These are phyloP conservation scores for Chenopodium formosanum DNA, from an alignment of 148 eudicot genomes.

Conservation along the genomic window DNA sequence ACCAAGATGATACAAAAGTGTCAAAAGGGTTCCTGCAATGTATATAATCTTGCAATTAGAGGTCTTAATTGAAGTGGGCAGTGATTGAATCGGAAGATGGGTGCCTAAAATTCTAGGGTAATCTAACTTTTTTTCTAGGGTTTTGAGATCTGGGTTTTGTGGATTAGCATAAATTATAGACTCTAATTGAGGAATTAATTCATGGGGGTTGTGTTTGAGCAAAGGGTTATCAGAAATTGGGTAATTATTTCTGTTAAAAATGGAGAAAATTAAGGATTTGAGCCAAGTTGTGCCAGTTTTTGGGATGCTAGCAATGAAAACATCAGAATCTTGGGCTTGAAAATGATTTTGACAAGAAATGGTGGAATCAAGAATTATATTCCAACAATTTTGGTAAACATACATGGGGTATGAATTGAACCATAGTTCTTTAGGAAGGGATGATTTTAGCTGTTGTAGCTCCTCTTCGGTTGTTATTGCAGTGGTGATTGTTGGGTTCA, in stretches of 20 bases:
- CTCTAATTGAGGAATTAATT: slow-evolving; percentile 33
- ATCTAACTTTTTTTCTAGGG: background rate
- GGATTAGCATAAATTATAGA: slow-evolving; percentile 28
- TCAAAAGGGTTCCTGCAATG: slow-evolving; percentile 36
- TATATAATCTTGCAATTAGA: slow-evolving; percentile 34
- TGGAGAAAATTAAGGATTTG: slow-evolving; percentile 28
- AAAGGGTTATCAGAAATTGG: slow-evolving; percentile 20
- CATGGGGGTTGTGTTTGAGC: slow-evolving; percentile 38
- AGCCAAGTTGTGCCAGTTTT: slow-evolving; percentile 40
- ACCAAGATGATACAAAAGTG: slow-evolving; percentile 37
- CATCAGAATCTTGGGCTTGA: slow-evolving; percentile 25
- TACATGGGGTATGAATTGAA: slow-evolving; percentile 34
- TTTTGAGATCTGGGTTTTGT: slow-evolving; percentile 6
- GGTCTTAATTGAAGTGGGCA: slow-evolving; percentile 40
- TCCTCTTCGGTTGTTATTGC: slow-evolving; percentile 6
- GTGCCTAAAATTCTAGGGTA: slow-evolving; percentile 40
- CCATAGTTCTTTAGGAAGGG: slow-evolving; percentile 36
- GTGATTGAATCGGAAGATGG: slow-evolving; percentile 39
- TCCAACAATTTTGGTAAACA: slow-evolving; percentile 32
- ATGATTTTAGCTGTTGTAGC: slow-evolving; percentile 9
- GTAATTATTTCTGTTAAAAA: slow-evolving; percentile 12
- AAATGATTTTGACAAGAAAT: slow-evolving; percentile 37
- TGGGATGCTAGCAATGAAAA: slow-evolving; percentile 32
- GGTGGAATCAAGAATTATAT: slow-evolving; percentile 21
- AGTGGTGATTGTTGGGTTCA: background rate